Percentiles rank a stretch among this genome's conserved stretches.
These are phyloP conservation scores for Aureobasidium uvarum DNA, from an alignment of 2,329 filamentous ascomycete species.

Conservation along the genomic window DNA sequence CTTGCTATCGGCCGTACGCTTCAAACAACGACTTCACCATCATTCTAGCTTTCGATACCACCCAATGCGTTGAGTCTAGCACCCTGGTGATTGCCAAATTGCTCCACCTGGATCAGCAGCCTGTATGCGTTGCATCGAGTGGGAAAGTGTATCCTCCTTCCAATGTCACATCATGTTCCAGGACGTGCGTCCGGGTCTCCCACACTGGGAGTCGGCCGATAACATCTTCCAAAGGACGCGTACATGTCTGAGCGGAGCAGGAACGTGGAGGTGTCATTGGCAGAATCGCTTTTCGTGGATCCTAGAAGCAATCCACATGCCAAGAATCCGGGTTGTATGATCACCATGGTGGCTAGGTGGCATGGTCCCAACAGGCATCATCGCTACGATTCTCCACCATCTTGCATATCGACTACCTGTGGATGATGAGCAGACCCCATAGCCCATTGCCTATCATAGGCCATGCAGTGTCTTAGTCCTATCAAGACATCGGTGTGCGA, in stretches of 20 bases:
- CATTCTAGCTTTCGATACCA: background rate
- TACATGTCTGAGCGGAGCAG: background rate
- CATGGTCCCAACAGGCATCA: background rate
- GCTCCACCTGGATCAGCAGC: background rate
- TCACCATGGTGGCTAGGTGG: background rate
- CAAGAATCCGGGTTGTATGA: background rate
- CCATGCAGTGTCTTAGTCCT: background rate
- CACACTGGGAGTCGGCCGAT: background rate
- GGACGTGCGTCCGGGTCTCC: background rate
- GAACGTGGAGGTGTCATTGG: background rate
- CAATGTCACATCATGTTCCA: background rate
- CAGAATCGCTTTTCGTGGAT: background rate
- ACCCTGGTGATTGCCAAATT: background rate
- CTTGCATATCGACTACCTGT: background rate
- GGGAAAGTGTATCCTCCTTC: background rate
- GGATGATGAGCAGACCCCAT: background rate
- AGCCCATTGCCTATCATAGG: background rate
- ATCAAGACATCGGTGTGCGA: background rate
- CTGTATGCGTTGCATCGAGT: background rate
- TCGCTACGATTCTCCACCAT: background rate
- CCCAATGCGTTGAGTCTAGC: background rate
- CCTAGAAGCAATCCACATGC: background rate
- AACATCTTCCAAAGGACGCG: background rate
- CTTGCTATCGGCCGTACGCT: slow-evolving; percentile 2
- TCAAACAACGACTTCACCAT: background rate